Conservation (phyloP, 495 filamentous ascomycete genomes). For the Neurospora terricola region DNA sequence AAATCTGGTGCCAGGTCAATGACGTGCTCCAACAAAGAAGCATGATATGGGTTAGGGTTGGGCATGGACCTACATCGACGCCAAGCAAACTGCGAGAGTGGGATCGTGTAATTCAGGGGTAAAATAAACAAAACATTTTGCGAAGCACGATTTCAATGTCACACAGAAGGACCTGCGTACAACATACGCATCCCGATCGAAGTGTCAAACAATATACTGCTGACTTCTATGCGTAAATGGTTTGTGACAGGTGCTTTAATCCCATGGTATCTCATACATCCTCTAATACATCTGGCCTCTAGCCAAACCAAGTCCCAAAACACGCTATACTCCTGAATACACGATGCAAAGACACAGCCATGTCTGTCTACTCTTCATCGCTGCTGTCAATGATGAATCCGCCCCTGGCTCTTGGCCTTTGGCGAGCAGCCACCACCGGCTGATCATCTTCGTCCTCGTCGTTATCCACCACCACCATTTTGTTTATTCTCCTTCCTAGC, state of each 20-base stretch:
- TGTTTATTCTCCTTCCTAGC: constrained; percentile 8
- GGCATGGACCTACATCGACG: not conserved
- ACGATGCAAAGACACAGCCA: not conserved
- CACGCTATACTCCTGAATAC: not conserved
- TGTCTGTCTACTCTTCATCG: constrained; percentile 34
- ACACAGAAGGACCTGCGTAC: not conserved
- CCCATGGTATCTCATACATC: not conserved
- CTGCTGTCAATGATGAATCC: constrained; percentile 50
- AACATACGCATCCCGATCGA: not conserved
- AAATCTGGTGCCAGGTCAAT: not conserved
- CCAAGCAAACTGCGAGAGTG: not conserved
- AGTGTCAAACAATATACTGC: not conserved
- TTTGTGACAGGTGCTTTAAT: not conserved
- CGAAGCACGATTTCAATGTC: not conserved
- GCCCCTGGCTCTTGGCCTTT: constrained; percentile 32
- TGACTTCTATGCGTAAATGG: not conserved
- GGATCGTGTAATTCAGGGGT: not conserved
- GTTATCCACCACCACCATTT: constrained; percentile 16
- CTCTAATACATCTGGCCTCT: not conserved
- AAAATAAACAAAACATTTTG: not conserved
- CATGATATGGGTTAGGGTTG: not conserved
- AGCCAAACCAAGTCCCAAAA: not conserved
- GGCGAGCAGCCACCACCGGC: constrained; percentile 16
- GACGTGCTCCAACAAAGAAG: not conserved
- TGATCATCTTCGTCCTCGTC: constrained; percentile 26